A percentile compares a stretch with the other conserved stretches of the same genome.
Conservation (phyloP, 2,329 filamentous ascomycete species). For the Aureobasidium sp. region DNA sequence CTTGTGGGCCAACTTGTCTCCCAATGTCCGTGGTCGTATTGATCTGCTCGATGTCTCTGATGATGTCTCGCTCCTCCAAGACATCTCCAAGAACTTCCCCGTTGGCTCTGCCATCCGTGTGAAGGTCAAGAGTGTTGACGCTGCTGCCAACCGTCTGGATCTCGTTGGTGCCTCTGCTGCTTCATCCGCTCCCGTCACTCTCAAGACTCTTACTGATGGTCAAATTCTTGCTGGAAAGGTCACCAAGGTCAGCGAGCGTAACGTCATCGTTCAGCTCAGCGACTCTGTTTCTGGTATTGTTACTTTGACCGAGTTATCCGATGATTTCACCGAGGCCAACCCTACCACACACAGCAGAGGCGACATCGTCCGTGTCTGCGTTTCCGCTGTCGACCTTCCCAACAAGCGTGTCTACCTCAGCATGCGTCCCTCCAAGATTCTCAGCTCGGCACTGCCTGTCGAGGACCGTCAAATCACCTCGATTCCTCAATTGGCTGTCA, state of each 20-base stretch:
- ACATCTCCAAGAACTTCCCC: constrained; percentile 75
- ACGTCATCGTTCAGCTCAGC: constrained; percentile 78
- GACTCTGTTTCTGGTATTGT: constrained; percentile 73
- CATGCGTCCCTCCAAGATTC: constrained; percentile 74
- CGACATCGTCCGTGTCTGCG: constrained; percentile 79
- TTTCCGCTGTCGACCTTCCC: constrained; percentile 68
- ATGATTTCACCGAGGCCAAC: constrained; percentile 78
- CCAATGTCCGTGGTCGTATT: constrained; percentile 78
- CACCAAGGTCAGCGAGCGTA: constrained; percentile 76
- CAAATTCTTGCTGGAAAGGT: constrained; percentile 78
- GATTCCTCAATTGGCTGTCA: constrained; percentile 63
- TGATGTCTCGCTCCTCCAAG: constrained; percentile 69
- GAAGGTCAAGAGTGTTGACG: constrained; percentile 67
- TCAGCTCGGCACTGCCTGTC: constrained; percentile 76
- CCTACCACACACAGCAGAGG: constrained; percentile 71
- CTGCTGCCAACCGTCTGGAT: constrained; percentile 68
- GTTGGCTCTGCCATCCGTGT: constrained; percentile 82
- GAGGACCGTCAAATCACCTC: constrained; percentile 72
- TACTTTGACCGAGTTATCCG: constrained; percentile 72
- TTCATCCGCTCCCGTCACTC: constrained; percentile 50
- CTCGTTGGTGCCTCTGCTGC: constrained; percentile 65
- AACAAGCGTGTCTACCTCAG: constrained; percentile 85
- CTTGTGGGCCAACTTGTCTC: constrained; percentile 86
- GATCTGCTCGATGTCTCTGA: constrained; percentile 78
- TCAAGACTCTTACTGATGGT: constrained; percentile 67